Evolutionary conservation across 208 protist species (phyloP).

Genomic region (Borovskyia barvae): DNA sequence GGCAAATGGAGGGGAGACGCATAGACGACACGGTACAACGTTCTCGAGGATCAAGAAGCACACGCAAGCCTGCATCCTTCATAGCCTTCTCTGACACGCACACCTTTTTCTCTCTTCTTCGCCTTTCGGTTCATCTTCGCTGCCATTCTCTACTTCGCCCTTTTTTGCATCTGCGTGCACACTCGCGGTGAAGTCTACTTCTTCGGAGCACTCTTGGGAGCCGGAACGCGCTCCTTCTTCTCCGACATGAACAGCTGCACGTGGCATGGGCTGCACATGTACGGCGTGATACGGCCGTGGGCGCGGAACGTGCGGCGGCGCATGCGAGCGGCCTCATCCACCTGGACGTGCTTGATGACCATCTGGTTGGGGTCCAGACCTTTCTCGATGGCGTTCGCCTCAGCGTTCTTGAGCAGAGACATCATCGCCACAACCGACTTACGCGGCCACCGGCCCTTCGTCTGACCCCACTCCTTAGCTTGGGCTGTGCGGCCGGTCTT

Average conservation of each 20-base stretch:
- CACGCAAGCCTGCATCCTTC: too few species aligned
- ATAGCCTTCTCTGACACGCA: too few species aligned
- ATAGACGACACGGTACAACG: too few species aligned
- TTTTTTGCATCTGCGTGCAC: too few species aligned
- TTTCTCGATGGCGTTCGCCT: constrained; percentile 90
- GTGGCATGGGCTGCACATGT: constrained; percentile 93
- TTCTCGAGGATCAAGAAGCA: too few species aligned
- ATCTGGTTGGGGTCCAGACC: constrained; percentile 91
- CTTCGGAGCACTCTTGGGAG: constrained; percentile 71
- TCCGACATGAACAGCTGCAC: constrained; percentile 88
- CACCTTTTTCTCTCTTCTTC: too few species aligned
- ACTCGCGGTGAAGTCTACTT: constrained; percentile 70
- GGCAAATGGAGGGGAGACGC: too few species aligned
- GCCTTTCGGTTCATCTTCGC: too few species aligned
- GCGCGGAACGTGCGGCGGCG: constrained; percentile 95
- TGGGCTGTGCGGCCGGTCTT: constrained; percentile 92
- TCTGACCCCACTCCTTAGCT: constrained; percentile 92
- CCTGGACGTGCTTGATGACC: constrained; percentile 92
- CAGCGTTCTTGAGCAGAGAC: constrained; percentile 93
- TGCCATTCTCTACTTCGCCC: too few species aligned
- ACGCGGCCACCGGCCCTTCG: constrained; percentile 92
- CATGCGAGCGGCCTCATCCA: constrained; percentile 88
- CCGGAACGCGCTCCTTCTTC: constrained; percentile 72
- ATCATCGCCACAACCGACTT: constrained; percentile 93
- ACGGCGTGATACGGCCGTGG: constrained; percentile 93